Conservation (phyloP, 176 grass and related monocot genomes). For the Musa beccarii region DNA sequence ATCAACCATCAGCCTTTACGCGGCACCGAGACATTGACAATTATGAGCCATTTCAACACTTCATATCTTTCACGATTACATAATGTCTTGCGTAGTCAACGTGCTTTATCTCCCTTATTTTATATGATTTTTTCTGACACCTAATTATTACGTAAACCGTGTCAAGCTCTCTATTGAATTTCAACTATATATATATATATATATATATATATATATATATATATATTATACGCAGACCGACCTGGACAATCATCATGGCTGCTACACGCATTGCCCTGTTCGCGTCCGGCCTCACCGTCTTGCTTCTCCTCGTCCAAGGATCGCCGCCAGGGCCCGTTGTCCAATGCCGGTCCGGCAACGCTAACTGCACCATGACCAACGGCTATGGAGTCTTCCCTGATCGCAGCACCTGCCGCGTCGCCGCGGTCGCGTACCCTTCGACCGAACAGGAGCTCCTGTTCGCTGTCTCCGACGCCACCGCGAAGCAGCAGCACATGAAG, state of each 20-base stretch:
- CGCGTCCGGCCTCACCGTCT: background rate
- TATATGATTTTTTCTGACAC: no score
- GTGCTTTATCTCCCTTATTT: no score
- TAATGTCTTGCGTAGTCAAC: no score
- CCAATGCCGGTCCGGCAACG: constrained; percentile 19
- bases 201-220: no score
- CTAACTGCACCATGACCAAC: constrained; percentile 45
- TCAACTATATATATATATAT: no score
- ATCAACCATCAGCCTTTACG: no score
- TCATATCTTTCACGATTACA: no score
- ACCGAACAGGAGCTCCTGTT: constrained; percentile 35
- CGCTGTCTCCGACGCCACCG: constrained; percentile 28
- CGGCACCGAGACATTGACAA: no score
- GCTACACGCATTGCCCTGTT: background rate
- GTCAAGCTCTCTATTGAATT: no score
- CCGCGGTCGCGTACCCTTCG: constrained; percentile 31
- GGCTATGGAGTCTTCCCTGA: constrained; percentile 57
- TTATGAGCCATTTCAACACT: no score
- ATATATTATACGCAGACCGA: no score
- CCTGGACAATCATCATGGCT: background rate
- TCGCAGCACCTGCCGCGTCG: constrained; percentile 35
- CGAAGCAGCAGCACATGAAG: constrained; percentile 32
- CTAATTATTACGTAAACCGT: no score
- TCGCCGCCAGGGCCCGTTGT: constrained; percentile 26
- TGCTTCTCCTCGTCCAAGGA: background rate